Base-by-base conservation (phyloP, 768 basidiomycete species). In the Phaffia tasmanica region DNA sequence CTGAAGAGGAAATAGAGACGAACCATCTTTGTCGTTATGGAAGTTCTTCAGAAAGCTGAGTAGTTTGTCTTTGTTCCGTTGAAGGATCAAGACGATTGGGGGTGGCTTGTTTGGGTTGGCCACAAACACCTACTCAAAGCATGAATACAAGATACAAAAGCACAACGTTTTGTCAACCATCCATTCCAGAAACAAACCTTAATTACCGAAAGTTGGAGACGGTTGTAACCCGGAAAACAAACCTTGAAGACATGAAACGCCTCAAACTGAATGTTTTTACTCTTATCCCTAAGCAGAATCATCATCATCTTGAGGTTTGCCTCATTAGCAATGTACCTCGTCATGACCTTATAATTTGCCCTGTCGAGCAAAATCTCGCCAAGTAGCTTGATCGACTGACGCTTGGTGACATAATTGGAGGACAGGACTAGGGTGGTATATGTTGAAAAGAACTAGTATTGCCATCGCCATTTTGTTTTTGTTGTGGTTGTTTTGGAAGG, bases 171-270 rank as follows among this genome's bases (percentile, higher is more conserved):
- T 54, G 16, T 8, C 5, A n/a, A 5, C 16, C n/a, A 18, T 16
- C 16, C 16, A 16, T 27, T 54, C 53, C 53, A n/a, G 53, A n/a
- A 18, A n/a, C 53, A 27, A n/a, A 8, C n/a, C 16, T 27, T n/a
- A n/a, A 4, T 8, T n/a, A 54, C 8, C 53, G 4, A 18, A 4
- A 54, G 16, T 4, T 54, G 5, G 6, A 54, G 16, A 18, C 16
- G 16, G 27, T n/a, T 4, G 16, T 16, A 54, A n/a, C 16, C 21
- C 16, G 25, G 32, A 32, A 19, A 2, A 73, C 82, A n/a, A 63
- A 91, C 94, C 84, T 98, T 99, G 83, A 99, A 99, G 49, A 99
- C 95, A 73, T 99, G 95, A 79, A 99, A 99, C 2, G 95, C 94
- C 76, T 99, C 95, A 65, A 98, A 99, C 76, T 99, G 95, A 56